These are phyloP conservation scores for Moesziomyces parantarcticus DNA, from an alignment of 1,284 basidiomycete genomes.

Conservation along the genomic window DNA sequence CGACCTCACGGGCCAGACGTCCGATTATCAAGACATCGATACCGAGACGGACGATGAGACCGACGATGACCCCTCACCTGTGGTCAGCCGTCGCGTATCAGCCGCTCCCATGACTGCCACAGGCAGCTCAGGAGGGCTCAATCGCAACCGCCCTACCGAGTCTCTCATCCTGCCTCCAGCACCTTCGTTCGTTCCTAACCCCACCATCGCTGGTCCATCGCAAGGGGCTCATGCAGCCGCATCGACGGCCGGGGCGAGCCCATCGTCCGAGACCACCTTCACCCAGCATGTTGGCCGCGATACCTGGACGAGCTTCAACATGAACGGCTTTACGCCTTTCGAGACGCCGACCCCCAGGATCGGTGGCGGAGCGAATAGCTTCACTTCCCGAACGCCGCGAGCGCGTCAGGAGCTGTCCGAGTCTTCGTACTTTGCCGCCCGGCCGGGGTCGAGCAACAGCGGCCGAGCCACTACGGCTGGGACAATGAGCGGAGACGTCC, in stretches of 20 bases:
- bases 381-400: constrained; percentile 33
- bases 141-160: constrained; percentile 40
- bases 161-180: constrained; percentile 51
- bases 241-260: constrained; percentile 2
- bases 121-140: constrained; percentile 40
- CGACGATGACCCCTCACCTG: constrained; percentile 38
- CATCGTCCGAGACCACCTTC: not conserved
- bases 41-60: constrained; percentile 49
- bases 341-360: constrained; percentile 48
- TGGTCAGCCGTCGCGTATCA: constrained; percentile 21
- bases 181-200: constrained; percentile 40
- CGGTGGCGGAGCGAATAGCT: constrained; percentile 10
- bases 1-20: constrained; percentile 27
- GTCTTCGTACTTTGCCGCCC: constrained; percentile 56
- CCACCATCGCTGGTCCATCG: constrained; percentile 1
- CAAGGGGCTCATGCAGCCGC: constrained; percentile 3
- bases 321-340: constrained; percentile 48
- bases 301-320: constrained; percentile 55
- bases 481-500: constrained; percentile 38
- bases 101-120: constrained; percentile 25
- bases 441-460: constrained; percentile 37
- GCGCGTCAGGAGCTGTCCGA: constrained; percentile 52
- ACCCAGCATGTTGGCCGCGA: constrained; percentile 31
- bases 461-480: constrained; percentile 14
- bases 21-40: constrained; percentile 42